These are phyloP conservation scores for Ustilago shanxiensis DNA, from an alignment of 1,284 basidiomycete species.

Conservation along the genomic window DNA sequence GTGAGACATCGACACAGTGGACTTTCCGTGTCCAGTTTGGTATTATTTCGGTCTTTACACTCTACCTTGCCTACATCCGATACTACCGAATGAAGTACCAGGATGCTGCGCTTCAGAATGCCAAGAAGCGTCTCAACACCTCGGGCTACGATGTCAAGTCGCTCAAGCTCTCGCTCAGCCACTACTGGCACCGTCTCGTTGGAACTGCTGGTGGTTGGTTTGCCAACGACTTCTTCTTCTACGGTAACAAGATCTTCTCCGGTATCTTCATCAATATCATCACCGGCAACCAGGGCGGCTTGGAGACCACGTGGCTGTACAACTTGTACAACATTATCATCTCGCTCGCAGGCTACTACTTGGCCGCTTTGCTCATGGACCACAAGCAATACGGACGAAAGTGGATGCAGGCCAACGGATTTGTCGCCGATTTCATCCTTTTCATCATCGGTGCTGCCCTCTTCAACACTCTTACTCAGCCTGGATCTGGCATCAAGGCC, in stretches of 20 bases:
- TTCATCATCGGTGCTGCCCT: conserved; percentile 71
- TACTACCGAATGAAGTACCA: conserved; percentile 72
- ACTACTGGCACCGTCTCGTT: conserved; percentile 74
- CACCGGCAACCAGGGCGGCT: conserved; percentile 69
- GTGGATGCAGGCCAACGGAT: conserved; percentile 74
- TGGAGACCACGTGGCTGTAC: conserved; percentile 73
- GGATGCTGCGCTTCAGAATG: conserved; percentile 69
- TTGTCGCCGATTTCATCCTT: conserved; percentile 72
- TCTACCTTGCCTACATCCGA: conserved; percentile 75
- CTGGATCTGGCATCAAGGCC: conserved; percentile 66
- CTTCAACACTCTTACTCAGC: conserved; percentile 69
- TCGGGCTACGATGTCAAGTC: conserved; percentile 74
- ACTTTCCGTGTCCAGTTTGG: conserved; percentile 75
- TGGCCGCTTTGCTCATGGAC: conserved; percentile 74
- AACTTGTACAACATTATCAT: conserved; percentile 73
- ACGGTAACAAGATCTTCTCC: conserved; percentile 70
- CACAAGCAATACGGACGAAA: conserved; percentile 73
- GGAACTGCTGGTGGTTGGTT: conserved; percentile 74
- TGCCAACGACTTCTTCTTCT: conserved; percentile 74
- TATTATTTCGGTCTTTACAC: conserved; percentile 73
- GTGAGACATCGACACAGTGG: conserved; percentile 72
- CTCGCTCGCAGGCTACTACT: conserved; percentile 73
- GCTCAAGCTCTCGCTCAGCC: conserved; percentile 72
- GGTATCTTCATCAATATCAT: conserved; percentile 70
- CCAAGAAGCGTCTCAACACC: conserved; percentile 72